These are phyloP conservation scores for Verruconis gallopava DNA, from an alignment of 2,329 filamentous ascomycete genomes.

Conservation along the genomic window DNA sequence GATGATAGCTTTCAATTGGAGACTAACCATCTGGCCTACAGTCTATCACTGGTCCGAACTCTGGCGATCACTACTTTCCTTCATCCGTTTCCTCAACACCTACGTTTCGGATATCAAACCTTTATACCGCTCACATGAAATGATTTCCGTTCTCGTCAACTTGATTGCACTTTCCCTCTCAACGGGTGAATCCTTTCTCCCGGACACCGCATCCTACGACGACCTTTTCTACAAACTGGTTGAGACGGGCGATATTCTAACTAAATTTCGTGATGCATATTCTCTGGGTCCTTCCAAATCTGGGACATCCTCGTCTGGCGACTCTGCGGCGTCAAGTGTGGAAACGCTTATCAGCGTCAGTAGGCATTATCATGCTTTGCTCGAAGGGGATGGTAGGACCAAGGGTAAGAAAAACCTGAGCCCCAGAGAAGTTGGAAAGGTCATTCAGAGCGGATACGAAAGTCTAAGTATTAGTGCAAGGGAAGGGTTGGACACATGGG, in stretches of 20 bases:
- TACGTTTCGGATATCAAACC: constrained; percentile 67
- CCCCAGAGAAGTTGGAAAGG: constrained; percentile 69
- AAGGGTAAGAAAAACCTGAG: constrained; percentile 44
- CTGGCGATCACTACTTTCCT: constrained; percentile 75
- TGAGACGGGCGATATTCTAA: constrained; percentile 71
- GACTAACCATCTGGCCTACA: constrained; percentile 10
- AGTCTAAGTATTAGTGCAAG: constrained; percentile 82
- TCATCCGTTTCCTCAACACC: constrained; percentile 80
- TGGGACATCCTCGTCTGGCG: constrained; percentile 29
- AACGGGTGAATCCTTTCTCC: constrained; percentile 80
- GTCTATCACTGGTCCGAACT: constrained; percentile 90
- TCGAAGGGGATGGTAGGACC: constrained; percentile 39
- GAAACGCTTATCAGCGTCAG: constrained; percentile 73
- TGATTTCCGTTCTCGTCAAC: constrained; percentile 69
- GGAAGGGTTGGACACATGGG: constrained; percentile 77
- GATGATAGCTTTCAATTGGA: neutral
- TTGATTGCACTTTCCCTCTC: constrained; percentile 74
- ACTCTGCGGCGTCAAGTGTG: constrained; percentile 32
- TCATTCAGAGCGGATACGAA: constrained; percentile 95
- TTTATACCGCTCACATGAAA: constrained; percentile 53
- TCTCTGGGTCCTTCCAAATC: constrained; percentile 22
- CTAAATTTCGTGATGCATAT: constrained; percentile 73
- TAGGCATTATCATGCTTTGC: constrained; percentile 73
- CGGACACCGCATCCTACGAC: constrained; percentile 76
- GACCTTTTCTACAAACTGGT: constrained; percentile 98